Evolutionary conservation across 1,139 yeast species (phyloP), one percentile per base, ranked within the genome.

Genomic region (Wickerhamomyces sp.): DNA sequence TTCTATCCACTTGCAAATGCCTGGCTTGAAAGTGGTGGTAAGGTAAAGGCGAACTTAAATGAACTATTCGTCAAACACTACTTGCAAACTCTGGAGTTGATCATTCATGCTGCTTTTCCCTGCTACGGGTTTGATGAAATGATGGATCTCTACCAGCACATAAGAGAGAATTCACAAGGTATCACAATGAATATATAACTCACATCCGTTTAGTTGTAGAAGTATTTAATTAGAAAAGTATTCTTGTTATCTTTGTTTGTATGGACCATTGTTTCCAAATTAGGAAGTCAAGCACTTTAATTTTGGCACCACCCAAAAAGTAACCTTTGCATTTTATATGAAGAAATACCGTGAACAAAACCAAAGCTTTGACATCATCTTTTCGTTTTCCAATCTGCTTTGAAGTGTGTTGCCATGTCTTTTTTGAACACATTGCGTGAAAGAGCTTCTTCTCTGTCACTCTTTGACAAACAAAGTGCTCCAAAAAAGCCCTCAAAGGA

Each of bases 401-500:
- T 10, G 9, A 21, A 21, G 24, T 7, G 24, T 10, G 22, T 33
- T 16, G 8, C 12, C 22, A 76, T 76, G 81, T 73, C 81, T 20
- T 71, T 77, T 51, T 64, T 77, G 43, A 76, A 66, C 38, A 51
- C 68, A 3, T 56, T 77, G 26, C 65, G 71, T 45, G 71, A 70
- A 39, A 73, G 67, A 54, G 80, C 81, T 7, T 59, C 71, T n/a
- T 62, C 59, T 41, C 49, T 63, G 26, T 53, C 65, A 20, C 54
- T 72, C 20, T 63, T 71, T 39, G 78, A 72, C 42, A 61, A 53
- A 46, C 47, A 46, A 4, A 34, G 55, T 42, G 31, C 54, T 45
- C 41, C 68, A 52, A 55, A 48, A 40, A 61, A 59, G 15, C 72
- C 74, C 17, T 59, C 83, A 27, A 75, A 75, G 46, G 94, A 85